A percentile compares a stretch with the other conserved stretches of the same genome.
Evolutionary conservation across 352 stramenopile genomes (phyloP).

Genomic region (Globisporangium splendens): DNA sequence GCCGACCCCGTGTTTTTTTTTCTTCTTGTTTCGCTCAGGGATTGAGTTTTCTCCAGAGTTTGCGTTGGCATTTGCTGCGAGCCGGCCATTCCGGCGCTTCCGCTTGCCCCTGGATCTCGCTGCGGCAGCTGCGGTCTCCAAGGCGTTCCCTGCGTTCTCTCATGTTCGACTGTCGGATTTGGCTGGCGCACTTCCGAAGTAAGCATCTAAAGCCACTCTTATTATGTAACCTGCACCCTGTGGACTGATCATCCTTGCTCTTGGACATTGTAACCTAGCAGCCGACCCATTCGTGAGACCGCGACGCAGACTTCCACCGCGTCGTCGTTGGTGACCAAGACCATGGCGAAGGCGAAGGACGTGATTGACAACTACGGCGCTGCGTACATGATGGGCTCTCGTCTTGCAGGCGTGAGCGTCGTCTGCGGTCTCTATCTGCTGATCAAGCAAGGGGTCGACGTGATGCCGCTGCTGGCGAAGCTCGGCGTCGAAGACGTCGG

Average conservation of each 20-base stretch:
- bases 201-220: neutral
- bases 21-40: no score
- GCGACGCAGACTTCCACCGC: conserved; percentile 13
- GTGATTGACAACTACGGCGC: conserved; percentile 86
- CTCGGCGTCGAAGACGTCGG: conserved; percentile 69
- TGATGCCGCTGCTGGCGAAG: conserved; percentile 71
- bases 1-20: no score
- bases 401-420: conserved; percentile 70
- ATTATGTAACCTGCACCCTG: no score
- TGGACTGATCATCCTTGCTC: no score
- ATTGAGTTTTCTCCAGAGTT: conserved; percentile 84
- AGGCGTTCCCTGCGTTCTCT: conserved; percentile 69
- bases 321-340: conserved; percentile 43
- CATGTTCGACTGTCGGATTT: conserved; percentile 71
- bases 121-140: conserved; percentile 57
- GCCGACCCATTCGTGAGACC: conserved; percentile 16
- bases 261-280: conserved; percentile 13
- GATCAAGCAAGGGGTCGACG: conserved; percentile 82
- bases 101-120: conserved; percentile 76
- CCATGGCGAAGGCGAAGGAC: conserved; percentile 64
- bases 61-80: conserved; percentile 78
- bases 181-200: conserved; percentile 54
- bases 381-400: conserved; percentile 87
- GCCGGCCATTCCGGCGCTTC: conserved; percentile 76
- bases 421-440: conserved; percentile 68